These are phyloP conservation scores for Beauveria sp. DNA, from an alignment of 2,329 filamentous ascomycete genomes.

Conservation along the genomic window DNA sequence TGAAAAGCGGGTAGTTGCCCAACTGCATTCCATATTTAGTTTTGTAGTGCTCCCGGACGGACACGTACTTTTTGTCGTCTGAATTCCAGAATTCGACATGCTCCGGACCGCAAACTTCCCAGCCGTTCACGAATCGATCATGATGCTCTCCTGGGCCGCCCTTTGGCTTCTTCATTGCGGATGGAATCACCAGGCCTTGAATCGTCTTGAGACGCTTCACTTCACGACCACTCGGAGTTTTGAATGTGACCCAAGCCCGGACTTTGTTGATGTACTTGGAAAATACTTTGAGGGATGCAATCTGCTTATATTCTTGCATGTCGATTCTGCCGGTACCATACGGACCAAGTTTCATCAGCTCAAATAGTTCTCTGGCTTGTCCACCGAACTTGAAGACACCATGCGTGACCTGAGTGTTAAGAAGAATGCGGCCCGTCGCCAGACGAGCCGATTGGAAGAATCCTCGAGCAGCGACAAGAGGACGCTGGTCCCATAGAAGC, in stretches of 20 bases:
- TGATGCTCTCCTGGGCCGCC: conserved; percentile 12
- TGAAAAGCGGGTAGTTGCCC: conserved; percentile 51
- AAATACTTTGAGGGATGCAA: conserved; percentile 20
- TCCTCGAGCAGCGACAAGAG: conserved; percentile 39
- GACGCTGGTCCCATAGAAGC: conserved; percentile 22
- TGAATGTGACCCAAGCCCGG: conserved; percentile 27
- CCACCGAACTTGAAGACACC: conserved; percentile 41
- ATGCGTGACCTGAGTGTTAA: conserved; percentile 49
- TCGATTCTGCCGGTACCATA: not conserved
- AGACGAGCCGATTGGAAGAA: conserved; percentile 49
- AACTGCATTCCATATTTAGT: conserved; percentile 30
- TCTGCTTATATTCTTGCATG: no score
- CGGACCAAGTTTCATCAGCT: conserved; percentile 16
- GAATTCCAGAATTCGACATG: conserved; percentile 26
- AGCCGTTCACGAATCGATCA: conserved; percentile 18
- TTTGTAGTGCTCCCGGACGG: conserved; percentile 37
- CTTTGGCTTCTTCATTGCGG: conserved; percentile 16
- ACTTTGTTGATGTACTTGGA: conserved; percentile 32
- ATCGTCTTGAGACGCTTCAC: conserved; percentile 25
- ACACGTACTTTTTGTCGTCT: conserved; percentile 23
- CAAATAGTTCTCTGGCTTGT: conserved; percentile 27
- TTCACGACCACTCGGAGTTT: conserved; percentile 23
- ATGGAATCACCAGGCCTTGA: conserved; percentile 20
- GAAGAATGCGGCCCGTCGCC: conserved; percentile 44
- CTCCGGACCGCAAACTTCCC: conserved; percentile 25